A percentile compares a stretch with the other conserved stretches of the same genome.
These are phyloP conservation scores for Globisporangium mamillatum DNA, from an alignment of 352 stramenopile genomes.

Conservation along the genomic window DNA sequence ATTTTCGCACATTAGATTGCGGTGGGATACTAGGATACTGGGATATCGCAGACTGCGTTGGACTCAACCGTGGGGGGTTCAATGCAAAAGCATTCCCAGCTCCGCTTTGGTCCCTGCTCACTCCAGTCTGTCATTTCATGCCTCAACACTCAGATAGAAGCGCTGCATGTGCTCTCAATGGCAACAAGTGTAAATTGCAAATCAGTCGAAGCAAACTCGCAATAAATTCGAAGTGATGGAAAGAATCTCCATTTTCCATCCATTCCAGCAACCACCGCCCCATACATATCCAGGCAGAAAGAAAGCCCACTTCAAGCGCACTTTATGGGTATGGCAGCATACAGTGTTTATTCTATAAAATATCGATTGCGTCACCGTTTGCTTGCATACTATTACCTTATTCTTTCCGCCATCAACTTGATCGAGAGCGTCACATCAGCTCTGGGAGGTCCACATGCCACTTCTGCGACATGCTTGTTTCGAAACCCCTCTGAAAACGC, in stretches of 20 bases:
- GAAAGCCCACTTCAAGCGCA: conserved; percentile 2
- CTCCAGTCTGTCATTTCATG: background rate
- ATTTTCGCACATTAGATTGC: background rate
- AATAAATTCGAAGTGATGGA: background rate
- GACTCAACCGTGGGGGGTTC: background rate
- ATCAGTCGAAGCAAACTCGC: background rate
- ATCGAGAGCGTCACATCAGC: background rate
- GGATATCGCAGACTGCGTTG: background rate
- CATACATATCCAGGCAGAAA: no score
- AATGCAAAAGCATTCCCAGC: background rate
- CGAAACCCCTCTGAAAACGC: background rate
- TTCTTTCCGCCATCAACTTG: conserved; percentile 8
- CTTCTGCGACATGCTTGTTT: conserved; percentile 3
- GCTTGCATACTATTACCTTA: background rate
- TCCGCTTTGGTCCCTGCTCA: background rate
- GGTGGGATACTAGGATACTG: background rate
- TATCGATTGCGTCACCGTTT: conserved; percentile 7
- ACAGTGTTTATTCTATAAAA: background rate
- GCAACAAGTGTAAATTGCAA: no score
- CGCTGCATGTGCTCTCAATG: background rate
- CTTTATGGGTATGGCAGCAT: background rate
- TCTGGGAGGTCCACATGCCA: background rate
- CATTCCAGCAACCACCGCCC: background rate
- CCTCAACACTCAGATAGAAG: background rate
- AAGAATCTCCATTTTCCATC: conserved; percentile 3